Base-by-base conservation (phyloP, 371 early-diverging fungal genomes). In the Mortierella sp. region DNA sequence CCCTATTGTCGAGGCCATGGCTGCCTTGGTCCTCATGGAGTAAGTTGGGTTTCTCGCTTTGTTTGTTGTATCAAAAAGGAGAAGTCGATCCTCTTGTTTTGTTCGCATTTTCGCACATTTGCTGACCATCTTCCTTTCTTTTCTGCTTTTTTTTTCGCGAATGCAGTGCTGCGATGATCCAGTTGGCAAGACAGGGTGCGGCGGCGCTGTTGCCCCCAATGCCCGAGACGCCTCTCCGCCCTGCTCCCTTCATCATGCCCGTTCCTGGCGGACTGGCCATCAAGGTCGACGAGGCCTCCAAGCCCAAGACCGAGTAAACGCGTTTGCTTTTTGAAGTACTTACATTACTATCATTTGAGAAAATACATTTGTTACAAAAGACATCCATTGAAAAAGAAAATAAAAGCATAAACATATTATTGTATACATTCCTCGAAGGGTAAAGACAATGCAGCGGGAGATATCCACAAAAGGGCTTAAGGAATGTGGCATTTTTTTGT, bases 1-100 rank as follows among this genome's bases (percentile, higher is more conserved):
- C 19, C 98, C 99, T 26, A 99, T 99, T 79, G 98, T 99, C 45
- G 99, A 98, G 88, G 89, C 97, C 16, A 99, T 99, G 99, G 96
- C 99, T 14, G 91, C 97, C 0, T 85, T 98, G 68, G 95, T 94
- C 43, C 88, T 98, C 52, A 98, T 98, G 96, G 99, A 99, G 92
- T 93, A 88, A 74, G 91, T 90, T 14, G 55, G 11, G 13, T 9
- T 19, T 50, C 9, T 41, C 22, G 22, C 50, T 39, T 24, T 10
- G 10, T 1, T 26, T 48, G 31, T 14, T 5, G 24, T 45, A 16
- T 4, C 39, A 11, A 24, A 34, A 40, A 24, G 29, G 11, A 41
- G 7, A 64, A 24, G 24, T 52, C 1, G 48, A 4, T n/a, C 39
- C 52, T 41, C 34, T 34, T 70, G 61, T 69, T 70, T 48, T 40